These are phyloP conservation scores for Mortierella sp. DNA, from an alignment of 371 early-diverging fungal genomes.

Conservation along the genomic window DNA sequence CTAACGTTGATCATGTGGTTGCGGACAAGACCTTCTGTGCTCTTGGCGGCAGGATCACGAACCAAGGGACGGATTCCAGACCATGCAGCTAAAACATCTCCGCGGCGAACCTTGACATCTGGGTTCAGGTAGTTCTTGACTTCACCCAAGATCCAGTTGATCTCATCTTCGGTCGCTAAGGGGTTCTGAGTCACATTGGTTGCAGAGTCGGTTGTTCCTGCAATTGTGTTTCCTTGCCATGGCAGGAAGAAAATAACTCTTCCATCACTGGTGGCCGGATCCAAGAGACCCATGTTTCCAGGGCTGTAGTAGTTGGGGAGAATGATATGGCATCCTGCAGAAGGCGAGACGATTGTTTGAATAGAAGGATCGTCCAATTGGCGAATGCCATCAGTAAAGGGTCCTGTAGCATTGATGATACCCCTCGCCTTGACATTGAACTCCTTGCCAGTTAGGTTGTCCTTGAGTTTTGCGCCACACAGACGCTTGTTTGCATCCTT, in stretches of 20 bases:
- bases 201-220: conserved; percentile 98
- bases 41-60: conserved; percentile 92
- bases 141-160: conserved; percentile 96
- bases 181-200: conserved; percentile 85
- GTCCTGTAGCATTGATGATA: conserved; percentile 95
- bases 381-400: conserved; percentile 81
- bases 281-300: conserved; percentile 96
- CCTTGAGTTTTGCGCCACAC: conserved; percentile 86
- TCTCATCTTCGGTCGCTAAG: conserved; percentile 92
- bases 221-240: conserved; percentile 97
- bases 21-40: conserved; percentile 94
- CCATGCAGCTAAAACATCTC: conserved; percentile 98
- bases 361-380: conserved; percentile 86
- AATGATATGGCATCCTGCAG: conserved; percentile 97
- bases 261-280: conserved; percentile 97
- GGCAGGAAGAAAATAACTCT: conserved; percentile 99
- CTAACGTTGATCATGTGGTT: conserved; percentile 96
- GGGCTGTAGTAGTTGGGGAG: conserved; percentile 96
- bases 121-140: conserved; percentile 89
- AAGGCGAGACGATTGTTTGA: conserved; percentile 92
- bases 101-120: conserved; percentile 92
- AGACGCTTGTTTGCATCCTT: conserved; percentile 80
- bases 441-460: conserved; percentile 89
- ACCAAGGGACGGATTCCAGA: conserved; percentile 99
- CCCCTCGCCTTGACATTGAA: conserved; percentile 93